phyloP scores from a whole-genome alignment of 169 alveolate genomes.

The Theileria annulata region DNA sequence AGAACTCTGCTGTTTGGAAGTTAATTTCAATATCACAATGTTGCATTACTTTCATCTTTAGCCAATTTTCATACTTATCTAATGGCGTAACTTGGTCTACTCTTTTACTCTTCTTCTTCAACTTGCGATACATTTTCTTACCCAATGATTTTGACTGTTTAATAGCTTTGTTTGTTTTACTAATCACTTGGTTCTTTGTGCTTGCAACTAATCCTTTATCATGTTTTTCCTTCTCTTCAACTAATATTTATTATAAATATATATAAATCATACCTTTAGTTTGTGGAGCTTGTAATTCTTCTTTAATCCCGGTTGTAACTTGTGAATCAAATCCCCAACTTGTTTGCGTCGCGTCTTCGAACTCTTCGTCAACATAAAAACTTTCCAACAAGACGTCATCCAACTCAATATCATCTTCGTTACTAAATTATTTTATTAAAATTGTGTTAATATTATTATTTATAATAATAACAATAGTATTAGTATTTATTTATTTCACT shows the following conservation, averaged over 20 bases:
- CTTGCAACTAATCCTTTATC: slow-evolving; percentile 42
- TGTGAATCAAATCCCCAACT: slow-evolving; percentile 63
- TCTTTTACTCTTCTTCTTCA: slow-evolving; percentile 34
- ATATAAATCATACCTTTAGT: too few relatives aligned
- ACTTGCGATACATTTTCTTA: slow-evolving; percentile 55
- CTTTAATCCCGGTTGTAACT: slow-evolving; percentile 34
- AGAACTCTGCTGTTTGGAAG: slow-evolving; percentile 63
- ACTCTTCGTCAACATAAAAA: slow-evolving; percentile 57
- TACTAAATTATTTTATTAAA: not conserved
- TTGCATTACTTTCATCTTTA: slow-evolving; percentile 60
- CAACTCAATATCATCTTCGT: slow-evolving; percentile 30
- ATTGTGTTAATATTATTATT: not conserved
- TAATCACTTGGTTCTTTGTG: slow-evolving; percentile 45
- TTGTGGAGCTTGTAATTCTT: slow-evolving; percentile 9
- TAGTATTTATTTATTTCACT: too few relatives aligned
- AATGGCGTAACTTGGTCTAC: slow-evolving; percentile 45
- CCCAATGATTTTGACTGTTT: slow-evolving; percentile 43
- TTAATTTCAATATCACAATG: slow-evolving; percentile 64
- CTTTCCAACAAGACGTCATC: slow-evolving; percentile 65
- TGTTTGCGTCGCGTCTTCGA: slow-evolving; percentile 33
- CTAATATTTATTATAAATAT: too few relatives aligned
- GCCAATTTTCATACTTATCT: slow-evolving; percentile 62
- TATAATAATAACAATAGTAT: not conserved
- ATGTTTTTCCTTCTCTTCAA: not conserved
- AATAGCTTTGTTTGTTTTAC: slow-evolving; percentile 48